Base-by-base conservation (phyloP, 2,329 filamentous ascomycete species). In the Nothomitra cinnamomea region DNA sequence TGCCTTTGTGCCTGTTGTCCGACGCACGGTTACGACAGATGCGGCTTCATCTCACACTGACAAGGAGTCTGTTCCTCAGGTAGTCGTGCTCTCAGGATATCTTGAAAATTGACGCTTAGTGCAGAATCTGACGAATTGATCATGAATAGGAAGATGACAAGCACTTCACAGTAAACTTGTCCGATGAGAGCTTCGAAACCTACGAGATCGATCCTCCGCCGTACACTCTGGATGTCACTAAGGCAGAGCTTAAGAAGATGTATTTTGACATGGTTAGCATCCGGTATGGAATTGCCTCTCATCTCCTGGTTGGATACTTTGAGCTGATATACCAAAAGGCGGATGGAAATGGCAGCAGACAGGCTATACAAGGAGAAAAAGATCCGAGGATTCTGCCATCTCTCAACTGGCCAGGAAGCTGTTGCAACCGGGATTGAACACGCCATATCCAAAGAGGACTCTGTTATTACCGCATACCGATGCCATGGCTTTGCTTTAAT, bases 311-410 rank as follows among this genome's bases (percentile, higher is more conserved):
- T 21, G 41, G 13, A 36, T 13, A 32, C 6, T 25, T 21, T 36
- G n/a, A 4, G 21, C 52, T 53, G n/a, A 53, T 22, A n/a, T 24
- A 22, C 21, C 8, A 21, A 42, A 63, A 95, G 89, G 74, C 92
- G 94, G 70, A 95, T 98, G 92, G 92, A 98, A 74, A 95, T 98
- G 90, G 89, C 90, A 61, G 88, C 92, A 74, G 92, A 98, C 69
- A 82, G 90, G 68, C 77, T 98, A 66, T 98, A 98, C 86, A 98
- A 98, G 78, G 92, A 96, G 78, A 98, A 98, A 84, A 96, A 98
- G 80, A 96, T 98, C 64, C 86, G 92, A 64, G 92, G 92, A 74
- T 98, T 98, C 85, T 98, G 92, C 76, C 92, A 98, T 75, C 74
- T 98, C 71, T 96, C 92, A 56, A 94, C 85, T 56, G 92, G 92